Base-by-base conservation (phyloP, 2,329 filamentous ascomycete genomes). In the Keithomyces neogunnii region DNA sequence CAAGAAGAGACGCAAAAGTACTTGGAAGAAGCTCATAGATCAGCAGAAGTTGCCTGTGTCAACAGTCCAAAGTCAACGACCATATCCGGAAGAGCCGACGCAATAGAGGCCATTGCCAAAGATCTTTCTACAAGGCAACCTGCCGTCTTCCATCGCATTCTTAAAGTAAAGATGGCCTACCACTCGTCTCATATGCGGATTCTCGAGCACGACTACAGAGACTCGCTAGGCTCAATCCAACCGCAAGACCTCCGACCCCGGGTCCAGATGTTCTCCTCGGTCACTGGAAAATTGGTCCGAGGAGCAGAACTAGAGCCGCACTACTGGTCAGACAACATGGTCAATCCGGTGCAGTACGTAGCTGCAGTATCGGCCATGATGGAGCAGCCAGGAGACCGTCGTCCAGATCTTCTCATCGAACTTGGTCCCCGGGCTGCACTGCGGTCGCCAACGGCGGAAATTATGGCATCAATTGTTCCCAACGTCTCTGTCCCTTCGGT, bases 271-370 rank as follows among this genome's bases (percentile, higher is more conserved):
- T 65, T 72, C 52, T 76, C 73, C 0, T 69, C 72, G 0, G 66
- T 74, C 10, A 66, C 63, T 9, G 67, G 70, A 4, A 32, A 51
- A 13, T 39, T 49, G 8, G 51, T 67, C n/a, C 43, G 55, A 2
- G 58, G 61, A 1, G 35, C 33, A 3, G 55, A 64, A 3, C 55
- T 75, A 1, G 60, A 61, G 6, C 57, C 62, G 1, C 49, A 56
- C 0, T 79, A 78, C 56, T 79, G 76, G 76, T 63, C 66, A 2
- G 57, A 64, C 2, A 78, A 78, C 49, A 57, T 78, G 57, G 65
- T 69, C 1, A 69, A 67, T 2, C 67, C 68, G 1, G 76, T 79
- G 7, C 63, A 68, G 4, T 78, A 74, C 53, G 59, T 66, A 6
- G 59, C 63, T 5, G 74, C 73, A 0, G 53, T 78, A 3, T 53